Evolutionary conservation across 1,139 yeast genomes (phyloP).

Genomic region (Arxiozyma heterogenica): DNA sequence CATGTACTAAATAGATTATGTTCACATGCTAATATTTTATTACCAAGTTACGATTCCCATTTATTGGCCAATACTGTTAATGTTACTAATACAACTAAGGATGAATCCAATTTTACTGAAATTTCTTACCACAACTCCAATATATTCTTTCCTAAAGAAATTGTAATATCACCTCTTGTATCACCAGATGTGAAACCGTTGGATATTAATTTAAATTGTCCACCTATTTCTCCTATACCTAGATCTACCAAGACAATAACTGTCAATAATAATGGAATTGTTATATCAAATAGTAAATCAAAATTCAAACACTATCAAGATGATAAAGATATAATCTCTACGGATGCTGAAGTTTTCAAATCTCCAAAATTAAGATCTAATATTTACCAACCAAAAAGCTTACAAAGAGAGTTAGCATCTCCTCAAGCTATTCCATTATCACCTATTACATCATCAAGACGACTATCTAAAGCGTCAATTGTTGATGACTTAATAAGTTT

Average conservation of each 20-base stretch:
- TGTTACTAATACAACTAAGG: neutral
- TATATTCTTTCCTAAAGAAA: slow-evolving; percentile 35
- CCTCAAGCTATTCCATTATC: slow-evolving; percentile 53
- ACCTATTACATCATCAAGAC: slow-evolving; percentile 33
- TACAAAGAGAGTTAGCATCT: slow-evolving; percentile 41
- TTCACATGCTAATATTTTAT: slow-evolving; percentile 65
- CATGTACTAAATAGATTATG: slow-evolving; percentile 54
- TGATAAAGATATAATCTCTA: neutral
- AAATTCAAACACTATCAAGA: neutral
- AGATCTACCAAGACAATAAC: slow-evolving; percentile 4
- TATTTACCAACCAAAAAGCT: slow-evolving; percentile 47
- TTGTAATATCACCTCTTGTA: slow-evolving; percentile 36
- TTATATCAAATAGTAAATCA: slow-evolving; percentile 4
- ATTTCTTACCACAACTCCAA: slow-evolving; percentile 31
- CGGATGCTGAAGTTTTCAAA: slow-evolving; percentile 11
- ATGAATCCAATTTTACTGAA: neutral
- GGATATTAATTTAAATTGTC: slow-evolving; percentile 25
- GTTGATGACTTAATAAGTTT: neutral
- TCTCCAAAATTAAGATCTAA: slow-evolving; percentile 37
- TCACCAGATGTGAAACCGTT: slow-evolving; percentile 51
- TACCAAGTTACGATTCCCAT: slow-evolving; percentile 33
- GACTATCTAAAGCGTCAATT: slow-evolving; percentile 7
- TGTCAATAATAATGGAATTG: neutral
- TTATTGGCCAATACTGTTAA: slow-evolving; percentile 6
- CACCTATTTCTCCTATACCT: slow-evolving; percentile 8